phyloP scores from a whole-genome alignment of 164 flowering plant genomes.

The Cinnamomum micranthum region DNA sequence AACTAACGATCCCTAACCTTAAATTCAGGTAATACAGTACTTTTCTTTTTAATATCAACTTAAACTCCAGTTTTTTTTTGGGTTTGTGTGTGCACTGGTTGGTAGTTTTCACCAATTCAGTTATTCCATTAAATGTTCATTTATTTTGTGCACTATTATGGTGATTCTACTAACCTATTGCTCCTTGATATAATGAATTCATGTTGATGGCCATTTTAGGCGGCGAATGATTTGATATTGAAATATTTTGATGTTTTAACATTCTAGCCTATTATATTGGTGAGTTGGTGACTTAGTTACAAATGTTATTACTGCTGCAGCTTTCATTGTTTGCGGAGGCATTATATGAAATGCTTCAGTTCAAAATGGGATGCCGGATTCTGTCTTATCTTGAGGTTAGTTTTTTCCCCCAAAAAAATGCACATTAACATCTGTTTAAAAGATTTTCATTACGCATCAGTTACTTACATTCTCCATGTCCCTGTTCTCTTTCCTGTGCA shows the following conservation, averaged over 20 bases:
- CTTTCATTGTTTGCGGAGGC: conserved; percentile 89
- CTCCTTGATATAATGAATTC: too few relatives aligned
- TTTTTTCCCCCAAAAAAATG: neutral
- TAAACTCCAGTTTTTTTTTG: too few relatives aligned
- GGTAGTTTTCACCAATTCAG: too few relatives aligned
- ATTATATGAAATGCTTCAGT: conserved; percentile 92
- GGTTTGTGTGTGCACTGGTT: too few relatives aligned
- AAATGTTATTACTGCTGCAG: conserved; percentile 32
- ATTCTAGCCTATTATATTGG: neutral
- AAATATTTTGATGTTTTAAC: neutral
- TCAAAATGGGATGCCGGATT: conserved; percentile 82
- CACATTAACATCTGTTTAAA: neutral
- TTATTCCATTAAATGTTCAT: too few relatives aligned
- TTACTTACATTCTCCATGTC: neutral
- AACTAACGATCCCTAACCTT: too few relatives aligned
- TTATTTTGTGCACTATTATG: too few relatives aligned
- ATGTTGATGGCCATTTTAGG: too few relatives aligned
- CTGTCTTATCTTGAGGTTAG: conserved; percentile 80
- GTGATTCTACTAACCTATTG: too few relatives aligned
- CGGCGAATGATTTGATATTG: too few relatives aligned
- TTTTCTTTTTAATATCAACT: too few relatives aligned
- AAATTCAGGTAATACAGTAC: too few relatives aligned
- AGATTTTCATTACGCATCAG: neutral
- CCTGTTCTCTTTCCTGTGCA: neutral
- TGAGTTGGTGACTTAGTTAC: neutral